Evolutionary conservation across 495 filamentous ascomycete species (phyloP).

Genomic region (Penicillium roqueforti): DNA sequence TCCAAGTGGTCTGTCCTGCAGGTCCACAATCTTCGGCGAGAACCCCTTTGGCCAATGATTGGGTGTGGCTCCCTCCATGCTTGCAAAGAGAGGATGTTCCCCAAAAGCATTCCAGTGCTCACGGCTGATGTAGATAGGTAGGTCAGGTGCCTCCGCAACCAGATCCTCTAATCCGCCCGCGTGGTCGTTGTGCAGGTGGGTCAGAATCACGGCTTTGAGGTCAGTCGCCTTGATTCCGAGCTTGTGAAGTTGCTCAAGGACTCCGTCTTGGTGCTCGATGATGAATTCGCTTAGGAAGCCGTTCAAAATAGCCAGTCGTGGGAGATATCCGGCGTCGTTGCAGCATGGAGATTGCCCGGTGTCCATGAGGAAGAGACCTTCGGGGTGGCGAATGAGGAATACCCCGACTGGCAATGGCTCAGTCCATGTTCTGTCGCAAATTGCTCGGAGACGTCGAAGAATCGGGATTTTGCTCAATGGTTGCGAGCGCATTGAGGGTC

Average conservation of each 20-base stretch:
- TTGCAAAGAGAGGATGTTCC: constrained; percentile 21
- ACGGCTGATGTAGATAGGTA: constrained; percentile 22
- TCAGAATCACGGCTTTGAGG: constrained; percentile 26
- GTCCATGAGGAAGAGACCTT: constrained; percentile 31
- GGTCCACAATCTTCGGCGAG: constrained; percentile 21
- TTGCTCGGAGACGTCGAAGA: constrained; percentile 24
- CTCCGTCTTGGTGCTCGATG: constrained; percentile 21
- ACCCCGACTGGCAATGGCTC: constrained; percentile 24
- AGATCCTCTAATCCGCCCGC: constrained; percentile 30
- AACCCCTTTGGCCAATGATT: constrained; percentile 29
- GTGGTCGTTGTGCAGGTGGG: constrained; percentile 34
- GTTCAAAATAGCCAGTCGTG: constrained; percentile 15
- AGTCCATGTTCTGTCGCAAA: constrained; percentile 24
- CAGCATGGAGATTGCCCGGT: constrained; percentile 29
- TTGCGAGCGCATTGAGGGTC: constrained; percentile 25
- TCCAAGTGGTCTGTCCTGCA: constrained; percentile 20
- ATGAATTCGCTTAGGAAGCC: constrained; percentile 14
- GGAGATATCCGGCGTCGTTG: constrained; percentile 26
- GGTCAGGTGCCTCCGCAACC: constrained; percentile 13
- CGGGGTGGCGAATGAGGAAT: constrained; percentile 29
- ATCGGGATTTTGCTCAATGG: constrained; percentile 15
- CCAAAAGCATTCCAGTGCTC: constrained; percentile 31
- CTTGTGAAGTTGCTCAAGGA: constrained; percentile 17
- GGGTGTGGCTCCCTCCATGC: constrained; percentile 26
- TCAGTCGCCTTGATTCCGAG: constrained; percentile 24